These are phyloP conservation scores for Hypoxylon crocopeplum DNA, from an alignment of 495 filamentous ascomycete species.

Conservation along the genomic window DNA sequence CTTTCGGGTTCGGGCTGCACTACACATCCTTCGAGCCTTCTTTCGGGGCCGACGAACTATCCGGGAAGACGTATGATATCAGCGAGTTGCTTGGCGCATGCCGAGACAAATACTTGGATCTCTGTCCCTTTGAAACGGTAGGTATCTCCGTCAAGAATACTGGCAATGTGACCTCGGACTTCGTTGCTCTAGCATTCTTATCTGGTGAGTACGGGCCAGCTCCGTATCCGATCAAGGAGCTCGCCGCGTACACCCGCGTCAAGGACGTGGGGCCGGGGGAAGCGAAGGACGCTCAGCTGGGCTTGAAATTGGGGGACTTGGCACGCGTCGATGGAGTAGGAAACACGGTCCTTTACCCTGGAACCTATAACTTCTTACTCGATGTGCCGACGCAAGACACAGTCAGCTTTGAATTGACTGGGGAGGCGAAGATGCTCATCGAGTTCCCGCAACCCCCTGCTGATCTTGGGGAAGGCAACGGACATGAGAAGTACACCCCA, in stretches of 20 bases:
- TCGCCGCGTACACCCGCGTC: constrained; percentile 66
- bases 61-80: constrained; percentile 37
- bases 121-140: constrained; percentile 50
- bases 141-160: constrained; percentile 56
- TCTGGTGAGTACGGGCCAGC: constrained; percentile 62
- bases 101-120: constrained; percentile 47
- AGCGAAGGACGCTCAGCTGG: constrained; percentile 48
- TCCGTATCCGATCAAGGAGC: constrained; percentile 69
- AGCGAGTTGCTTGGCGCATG: constrained; percentile 40
- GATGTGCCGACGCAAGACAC: constrained; percentile 54
- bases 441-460: constrained; percentile 39
- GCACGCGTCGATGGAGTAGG: constrained; percentile 65
- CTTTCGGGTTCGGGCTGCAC: constrained; percentile 59
- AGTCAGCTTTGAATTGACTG: constrained; percentile 52
- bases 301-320: constrained; percentile 63
- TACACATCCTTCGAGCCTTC: constrained; percentile 55
- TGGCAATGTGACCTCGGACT: constrained; percentile 62
- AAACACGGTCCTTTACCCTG: constrained; percentile 69
- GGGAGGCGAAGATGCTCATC: constrained; percentile 38
- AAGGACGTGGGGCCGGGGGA: constrained; percentile 50
- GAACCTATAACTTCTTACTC: constrained; percentile 64
- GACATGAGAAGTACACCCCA: constrained; percentile 31
- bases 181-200: constrained; percentile 63
- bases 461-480: constrained; percentile 36
- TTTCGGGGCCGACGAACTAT: constrained; percentile 15